Conservation (phyloP, 2,329 filamentous ascomycete genomes). For the Paraphoma sp. region DNA sequence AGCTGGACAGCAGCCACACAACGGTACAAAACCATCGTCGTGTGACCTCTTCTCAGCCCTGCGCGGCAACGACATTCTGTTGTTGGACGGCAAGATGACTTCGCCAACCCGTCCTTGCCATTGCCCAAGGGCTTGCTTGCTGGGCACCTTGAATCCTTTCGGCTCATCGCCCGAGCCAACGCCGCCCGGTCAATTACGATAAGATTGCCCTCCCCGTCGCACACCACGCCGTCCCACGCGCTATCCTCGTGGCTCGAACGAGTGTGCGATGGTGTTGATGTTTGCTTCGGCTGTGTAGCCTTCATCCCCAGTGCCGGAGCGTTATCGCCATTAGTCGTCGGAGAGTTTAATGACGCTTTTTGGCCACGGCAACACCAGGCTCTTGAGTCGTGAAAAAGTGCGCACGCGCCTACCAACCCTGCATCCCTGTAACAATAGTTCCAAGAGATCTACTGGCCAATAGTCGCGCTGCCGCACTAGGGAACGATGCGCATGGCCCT, state of each 20-base stretch:
- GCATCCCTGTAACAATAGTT: slow-evolving; percentile 18
- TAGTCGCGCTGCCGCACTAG: slow-evolving; percentile 16
- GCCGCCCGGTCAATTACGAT: background rate
- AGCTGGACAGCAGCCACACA: background rate
- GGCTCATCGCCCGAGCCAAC: background rate
- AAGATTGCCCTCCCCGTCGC: slow-evolving; percentile 1
- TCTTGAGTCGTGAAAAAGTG: background rate
- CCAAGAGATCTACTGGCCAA: slow-evolving; percentile 19
- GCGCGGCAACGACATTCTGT: background rate
- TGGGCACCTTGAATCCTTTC: slow-evolving; percentile 3
- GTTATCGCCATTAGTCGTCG: background rate
- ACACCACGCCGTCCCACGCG: background rate
- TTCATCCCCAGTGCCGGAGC: slow-evolving; percentile 1
- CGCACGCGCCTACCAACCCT: slow-evolving; percentile 15
- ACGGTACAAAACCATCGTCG: background rate
- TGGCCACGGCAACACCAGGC: slow-evolving; percentile 8
- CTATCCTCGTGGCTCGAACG: slow-evolving; percentile 1
- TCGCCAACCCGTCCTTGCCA: slow-evolving; percentile 1
- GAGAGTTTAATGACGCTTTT: slow-evolving; percentile 12
- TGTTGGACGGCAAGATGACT: background rate
- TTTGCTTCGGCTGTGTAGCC: background rate
- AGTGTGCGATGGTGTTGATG: background rate
- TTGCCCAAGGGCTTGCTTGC: background rate
- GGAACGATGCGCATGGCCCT: slow-evolving; percentile 8
- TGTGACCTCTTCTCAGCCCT: slow-evolving; percentile 4